Percentiles rank a stretch among this genome's conserved stretches.
phyloP scores from a whole-genome alignment of 768 basidiomycete species.

The Tricholoma saponaceum region DNA sequence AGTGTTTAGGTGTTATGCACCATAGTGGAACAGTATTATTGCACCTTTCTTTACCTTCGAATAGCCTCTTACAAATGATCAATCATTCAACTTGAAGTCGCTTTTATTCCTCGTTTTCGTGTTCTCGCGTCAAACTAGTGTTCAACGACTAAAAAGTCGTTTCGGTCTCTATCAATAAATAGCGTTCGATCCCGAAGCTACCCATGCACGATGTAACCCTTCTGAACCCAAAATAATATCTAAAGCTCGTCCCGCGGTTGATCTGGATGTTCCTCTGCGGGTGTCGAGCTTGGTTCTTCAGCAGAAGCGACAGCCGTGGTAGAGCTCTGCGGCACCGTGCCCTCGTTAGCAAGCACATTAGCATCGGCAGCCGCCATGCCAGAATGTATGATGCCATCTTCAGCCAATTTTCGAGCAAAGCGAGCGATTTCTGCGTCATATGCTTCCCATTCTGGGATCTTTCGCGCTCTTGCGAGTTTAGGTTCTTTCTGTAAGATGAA shows the following conservation, averaged over 20 bases:
- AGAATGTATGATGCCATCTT: conserved; percentile 65
- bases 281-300: not conserved
- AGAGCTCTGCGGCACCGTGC: conserved; percentile 1
- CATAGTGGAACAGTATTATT: no score
- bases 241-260: conserved; percentile 1
- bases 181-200: not conserved
- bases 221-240: not conserved
- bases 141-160: no score
- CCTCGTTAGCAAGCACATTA: conserved; percentile 58
- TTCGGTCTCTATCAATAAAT: no score
- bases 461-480: conserved; percentile 86
- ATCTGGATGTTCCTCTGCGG: not conserved
- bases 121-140: no score
- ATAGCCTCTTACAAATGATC: no score
- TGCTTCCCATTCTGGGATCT: conserved; percentile 96
- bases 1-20: no score
- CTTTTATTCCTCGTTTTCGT: no score
- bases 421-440: conserved; percentile 89
- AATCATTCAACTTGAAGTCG: no score
- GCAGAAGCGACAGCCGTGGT: not conserved
- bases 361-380: conserved; percentile 65
- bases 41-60: no score
- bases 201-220: not conserved
- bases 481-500: conserved; percentile 79
- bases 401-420: conserved; percentile 70